Base-by-base conservation (phyloP, 208 protist species). In the Leishmania major region DNA sequence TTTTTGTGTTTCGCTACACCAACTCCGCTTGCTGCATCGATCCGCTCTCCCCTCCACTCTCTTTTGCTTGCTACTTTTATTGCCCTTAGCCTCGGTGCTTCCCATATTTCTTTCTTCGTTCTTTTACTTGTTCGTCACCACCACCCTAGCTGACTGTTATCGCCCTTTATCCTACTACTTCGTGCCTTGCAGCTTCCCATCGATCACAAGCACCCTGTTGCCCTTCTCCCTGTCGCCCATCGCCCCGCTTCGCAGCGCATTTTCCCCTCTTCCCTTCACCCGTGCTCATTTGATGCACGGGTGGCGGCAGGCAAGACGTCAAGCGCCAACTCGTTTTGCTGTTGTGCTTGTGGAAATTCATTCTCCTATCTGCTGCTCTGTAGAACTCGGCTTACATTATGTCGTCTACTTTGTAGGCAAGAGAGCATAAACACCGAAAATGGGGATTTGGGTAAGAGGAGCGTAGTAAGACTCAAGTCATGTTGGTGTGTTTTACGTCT, bases 31-130 rank as follows among this genome's bases (percentile, higher is more conserved):
- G 22, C 3, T 40, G 31, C 62, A 28, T 69, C 28, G 25, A 62
- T 8, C 31, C 51, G 13, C 2, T 22, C 45, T 69, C 45, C 1
- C 31, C 3, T 17, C 15, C 62, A 13, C 59, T 53, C 45, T 22
- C 37, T 47, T 45, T 57, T 59, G 17, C 5, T 59, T 17, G 60
- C n/a, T 60, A 28, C 43, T 31, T 84, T 87, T 53, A 66, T 71
- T 13, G 37, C 71, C 47, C 45, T 19, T 31, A 15, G n/a, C 71
- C 10, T 40, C 3, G 3, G 8, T 6, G 51, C 31, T 59, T 3
- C 17, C 28, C 28, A n/a, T 53, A 3, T 71, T 51, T 75, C 15
- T 35, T 49, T 75, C 15, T 60, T 59, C 2, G 3, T 67, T 59
- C 2, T n/a, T 28, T 25, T 6, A 25, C 13, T 1, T 49, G 19